phyloP scores from a whole-genome alignment of 768 basidiomycete species.

The Guyanaporus albipodus region DNA sequence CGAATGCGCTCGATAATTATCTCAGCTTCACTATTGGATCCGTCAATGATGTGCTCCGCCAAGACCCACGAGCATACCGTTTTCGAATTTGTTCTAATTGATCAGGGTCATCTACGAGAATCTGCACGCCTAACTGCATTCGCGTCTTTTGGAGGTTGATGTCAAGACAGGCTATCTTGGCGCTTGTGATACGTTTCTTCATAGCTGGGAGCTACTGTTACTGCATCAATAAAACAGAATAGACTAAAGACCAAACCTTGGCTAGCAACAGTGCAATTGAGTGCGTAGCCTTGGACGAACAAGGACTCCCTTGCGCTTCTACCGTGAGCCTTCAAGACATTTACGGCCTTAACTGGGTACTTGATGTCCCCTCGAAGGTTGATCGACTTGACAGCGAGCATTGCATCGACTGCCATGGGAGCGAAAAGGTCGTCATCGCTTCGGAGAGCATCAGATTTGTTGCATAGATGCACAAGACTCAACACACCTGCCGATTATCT shows the following conservation, averaged over 20 bases:
- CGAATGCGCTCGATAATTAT: constrained; percentile 94
- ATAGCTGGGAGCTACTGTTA: constrained; percentile 58
- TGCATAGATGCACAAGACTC: not conserved
- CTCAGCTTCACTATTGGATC: constrained; percentile 74
- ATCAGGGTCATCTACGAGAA: constrained; percentile 93
- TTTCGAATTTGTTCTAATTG: constrained; percentile 95
- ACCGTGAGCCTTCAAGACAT: constrained; percentile 96
- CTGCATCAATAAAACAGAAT: not conserved
- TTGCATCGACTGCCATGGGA: constrained; percentile 98
- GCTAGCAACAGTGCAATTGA: constrained; percentile 98
- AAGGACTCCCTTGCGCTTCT: constrained; percentile 92
- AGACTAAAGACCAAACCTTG: constrained; percentile 64
- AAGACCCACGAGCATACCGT: constrained; percentile 47
- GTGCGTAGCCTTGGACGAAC: constrained; percentile 92
- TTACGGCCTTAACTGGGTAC: constrained; percentile 99
- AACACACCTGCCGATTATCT: constrained; percentile 93
- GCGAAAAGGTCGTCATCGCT: constrained; percentile 98
- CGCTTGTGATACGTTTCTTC: constrained; percentile 90
- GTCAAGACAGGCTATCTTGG: constrained; percentile 98
- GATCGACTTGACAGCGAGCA: constrained; percentile 93
- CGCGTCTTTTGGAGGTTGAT: constrained; percentile 95
- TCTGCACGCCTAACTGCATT: constrained; percentile 98
- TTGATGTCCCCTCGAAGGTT: constrained; percentile 94
- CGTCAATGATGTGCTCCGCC: constrained; percentile 13
- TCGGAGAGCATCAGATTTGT: constrained; percentile 5